Base-by-base conservation (phyloP, 169 alveolate species). In the Plasmodium relictum region DNA sequence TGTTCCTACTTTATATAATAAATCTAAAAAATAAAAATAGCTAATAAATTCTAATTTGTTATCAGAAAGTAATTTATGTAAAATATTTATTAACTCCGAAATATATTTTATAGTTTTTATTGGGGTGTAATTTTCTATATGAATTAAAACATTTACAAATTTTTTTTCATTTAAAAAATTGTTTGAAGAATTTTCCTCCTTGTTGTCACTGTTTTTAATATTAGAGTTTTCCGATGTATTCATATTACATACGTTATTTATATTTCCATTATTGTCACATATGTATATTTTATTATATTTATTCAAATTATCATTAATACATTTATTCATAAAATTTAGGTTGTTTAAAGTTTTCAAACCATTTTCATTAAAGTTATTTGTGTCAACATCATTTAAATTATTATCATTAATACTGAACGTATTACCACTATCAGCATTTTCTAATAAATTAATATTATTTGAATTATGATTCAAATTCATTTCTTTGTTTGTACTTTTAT, bases 1-100 rank as follows among this genome's bases (percentile, higher is more conserved):
- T n/a, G 88, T 86, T 24, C 92, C 92, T 18, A 86, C 92, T 86
- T 72, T 69, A 56, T 86, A 86, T 58, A 86, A 44, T 39, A 71
- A 86, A 26, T 86, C 92, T 18, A 86, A 54, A 52, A 86, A 86
- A 44, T 86, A 86, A 41, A 86, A 86, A 66, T 86, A 86, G 39
- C 88, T 86, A 20, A 86, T 62, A 71, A 69, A 69, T 50, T 86
- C 88, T 20, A 86, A 63, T 10, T 86, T 86, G 26, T 42, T 86
- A 71, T 86, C 92, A 5, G 92, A 56, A 31, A 86, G 58, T 56
- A 86, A 50, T n/a, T 70, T 86, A 54, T 86, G 88, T 18, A 86
- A 37, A 7, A 61, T 86, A 56, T 86, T 86, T 14, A 86, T 86
- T 12, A 86, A 14, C 52, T 86, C 92, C 16, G 92, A 73, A 52